Evolutionary conservation across 495 filamentous ascomycete genomes (phyloP), one percentile per base, ranked within the genome.

Genomic region (Penicillium lagena): DNA sequence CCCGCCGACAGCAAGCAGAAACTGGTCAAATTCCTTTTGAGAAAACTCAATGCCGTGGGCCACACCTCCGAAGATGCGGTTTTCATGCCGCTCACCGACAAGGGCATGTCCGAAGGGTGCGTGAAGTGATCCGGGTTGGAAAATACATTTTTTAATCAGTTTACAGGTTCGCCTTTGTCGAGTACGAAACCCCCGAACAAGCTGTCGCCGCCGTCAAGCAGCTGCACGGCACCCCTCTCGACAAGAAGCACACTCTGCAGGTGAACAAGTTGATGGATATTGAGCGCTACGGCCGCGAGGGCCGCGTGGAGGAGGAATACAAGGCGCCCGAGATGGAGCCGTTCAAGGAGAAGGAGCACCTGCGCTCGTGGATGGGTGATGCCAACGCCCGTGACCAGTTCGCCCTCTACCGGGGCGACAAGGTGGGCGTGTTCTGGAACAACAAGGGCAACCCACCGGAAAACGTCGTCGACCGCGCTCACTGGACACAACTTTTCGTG

Each of bases 201-300:
- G 93, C 93, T 12, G 73, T 86, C 30, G 85, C 85, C 33, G 93
- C 91, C 40, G 85, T 89, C 54, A 89, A 95, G 64, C 76, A 82
- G 48, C 82, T 98, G 44, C 82, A 96, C 59, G 79, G 77, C 48
- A 78, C 84, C 12, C 77, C 90, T 17, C 82, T 97, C 57, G 93
- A 98, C 72, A 96, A 88, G 75, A 96, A 80, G 71, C 89, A 98
- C 76, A 95, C 85, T 14, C 79, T 98, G 48, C 77, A 80, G 49
- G 90, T 97, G 58, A 98, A 98, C 79, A 98, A 98, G 69, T 73
- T 98, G 59, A 95, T 91, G 57, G 93, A 98, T 66, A 87, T 98
- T 54, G 93, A 97, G 52, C 85, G 91, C 46, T 98, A 90, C 67
- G 93, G 93, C 27, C 80, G 89, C 12, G 91, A 96, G 70, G 93